A percentile compares a stretch with the other conserved stretches of the same genome.
phyloP scores from a whole-genome alignment of 305 asterid genomes.

The Nicotiana rustica region DNA sequence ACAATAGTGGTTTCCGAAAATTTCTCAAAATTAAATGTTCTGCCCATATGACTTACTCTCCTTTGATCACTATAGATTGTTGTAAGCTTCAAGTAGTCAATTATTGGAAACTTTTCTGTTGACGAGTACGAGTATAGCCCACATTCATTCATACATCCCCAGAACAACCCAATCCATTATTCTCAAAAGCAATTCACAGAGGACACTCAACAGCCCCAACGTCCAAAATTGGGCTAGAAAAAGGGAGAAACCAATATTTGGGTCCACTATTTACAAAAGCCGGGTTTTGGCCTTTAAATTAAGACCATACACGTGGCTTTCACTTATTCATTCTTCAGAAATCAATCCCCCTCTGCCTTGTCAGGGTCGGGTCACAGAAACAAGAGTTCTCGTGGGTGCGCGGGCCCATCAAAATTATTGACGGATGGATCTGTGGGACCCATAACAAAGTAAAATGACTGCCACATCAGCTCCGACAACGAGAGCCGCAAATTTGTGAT shows the following conservation, averaged over 20 bases:
- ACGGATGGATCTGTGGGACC: conserved; percentile 4
- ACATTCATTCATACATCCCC: no score
- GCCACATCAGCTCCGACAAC: conserved; percentile 29
- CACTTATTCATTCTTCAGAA: conserved; percentile 22
- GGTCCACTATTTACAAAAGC: conserved; percentile 34
- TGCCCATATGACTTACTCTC: no score
- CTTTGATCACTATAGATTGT: no score
- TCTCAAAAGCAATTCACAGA: conserved; percentile 21
- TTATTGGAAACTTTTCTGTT: no score
- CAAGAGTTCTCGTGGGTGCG: background rate
- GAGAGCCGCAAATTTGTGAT: conserved; percentile 39
- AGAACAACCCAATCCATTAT: background rate
- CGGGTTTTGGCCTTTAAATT: background rate
- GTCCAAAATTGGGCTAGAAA: conserved; percentile 29
- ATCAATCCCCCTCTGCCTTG: background rate
- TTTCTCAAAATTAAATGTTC: no score
- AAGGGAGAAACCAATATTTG: background rate
- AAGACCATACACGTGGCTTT: conserved; percentile 39
- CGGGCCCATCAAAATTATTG: background rate
- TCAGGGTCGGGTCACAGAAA: background rate
- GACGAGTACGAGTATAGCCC: no score
- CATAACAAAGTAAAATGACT: background rate
- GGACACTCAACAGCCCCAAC: conserved; percentile 25
- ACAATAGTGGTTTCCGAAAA: no score
- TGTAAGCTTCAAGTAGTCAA: background rate